Conservation (phyloP, 805 yeast genomes). For the Suhomyces sp. region DNA sequence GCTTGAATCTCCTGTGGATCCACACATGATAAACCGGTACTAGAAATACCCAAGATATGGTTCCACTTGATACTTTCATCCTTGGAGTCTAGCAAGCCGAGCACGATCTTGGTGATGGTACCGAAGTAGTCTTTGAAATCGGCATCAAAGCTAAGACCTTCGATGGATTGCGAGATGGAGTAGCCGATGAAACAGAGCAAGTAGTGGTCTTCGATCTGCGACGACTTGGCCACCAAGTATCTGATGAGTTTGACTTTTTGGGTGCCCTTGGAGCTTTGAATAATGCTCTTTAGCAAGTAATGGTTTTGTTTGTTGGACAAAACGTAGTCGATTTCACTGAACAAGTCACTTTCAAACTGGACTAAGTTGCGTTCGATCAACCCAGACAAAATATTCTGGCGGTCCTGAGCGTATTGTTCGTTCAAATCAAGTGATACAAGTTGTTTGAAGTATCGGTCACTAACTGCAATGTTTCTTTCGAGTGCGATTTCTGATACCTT, state of each 20-base stretch:
- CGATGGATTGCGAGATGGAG: conserved; percentile 10
- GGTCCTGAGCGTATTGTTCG: background rate
- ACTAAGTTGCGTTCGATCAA: conserved; percentile 11
- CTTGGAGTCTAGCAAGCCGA: conserved; percentile 4
- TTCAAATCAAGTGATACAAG: background rate
- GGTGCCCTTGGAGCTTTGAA: conserved; percentile 7
- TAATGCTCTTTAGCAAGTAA: conserved; percentile 14
- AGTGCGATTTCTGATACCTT: conserved; percentile 3
- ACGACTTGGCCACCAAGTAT: conserved; percentile 10
- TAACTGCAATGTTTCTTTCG: conserved; percentile 1
- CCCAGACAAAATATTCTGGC: conserved; percentile 6
- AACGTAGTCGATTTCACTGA: conserved; percentile 6
- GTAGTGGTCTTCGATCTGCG: conserved; percentile 11
- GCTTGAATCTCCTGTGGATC: conserved; percentile 7
- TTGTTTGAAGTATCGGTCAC: background rate
- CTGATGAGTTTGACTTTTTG: conserved; percentile 3
- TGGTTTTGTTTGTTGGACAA: conserved; percentile 7
- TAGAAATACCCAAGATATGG: conserved; percentile 17
- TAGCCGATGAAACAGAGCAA: conserved; percentile 19
- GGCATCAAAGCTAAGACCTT: background rate
- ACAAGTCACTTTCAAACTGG: conserved; percentile 5
- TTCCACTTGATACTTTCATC: conserved; percentile 12
- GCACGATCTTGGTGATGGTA: conserved; percentile 13
- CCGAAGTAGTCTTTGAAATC: conserved; percentile 8
- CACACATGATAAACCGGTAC: conserved; percentile 9